Conservation (phyloP, 1,139 yeast genomes). For the Geotrichum histeridarum region DNA sequence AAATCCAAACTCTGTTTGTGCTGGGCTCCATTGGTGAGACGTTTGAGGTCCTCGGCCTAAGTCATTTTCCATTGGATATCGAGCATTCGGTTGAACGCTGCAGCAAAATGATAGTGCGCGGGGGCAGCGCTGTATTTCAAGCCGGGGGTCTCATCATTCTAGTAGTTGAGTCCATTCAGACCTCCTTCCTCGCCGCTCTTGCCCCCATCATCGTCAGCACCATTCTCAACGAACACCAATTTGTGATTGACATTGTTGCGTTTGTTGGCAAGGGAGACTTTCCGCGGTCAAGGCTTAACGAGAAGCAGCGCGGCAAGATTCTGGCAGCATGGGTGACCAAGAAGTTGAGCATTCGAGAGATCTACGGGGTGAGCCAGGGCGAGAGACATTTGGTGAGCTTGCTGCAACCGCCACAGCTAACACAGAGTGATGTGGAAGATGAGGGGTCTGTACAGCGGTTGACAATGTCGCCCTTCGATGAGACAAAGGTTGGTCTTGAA, state of each 20-base stretch:
- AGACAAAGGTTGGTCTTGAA: background rate
- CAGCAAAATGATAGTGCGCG: conserved; percentile 53
- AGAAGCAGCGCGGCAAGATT: conserved; percentile 68
- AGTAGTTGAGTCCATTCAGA: conserved; percentile 56
- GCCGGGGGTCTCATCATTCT: conserved; percentile 77
- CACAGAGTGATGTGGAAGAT: background rate
- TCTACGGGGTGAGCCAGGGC: conserved; percentile 37
- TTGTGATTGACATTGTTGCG: conserved; percentile 77
- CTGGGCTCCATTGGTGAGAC: conserved; percentile 84
- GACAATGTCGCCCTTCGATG: background rate
- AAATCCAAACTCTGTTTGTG: conserved; percentile 76
- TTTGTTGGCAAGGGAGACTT: conserved; percentile 63
- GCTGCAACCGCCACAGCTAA: conserved; percentile 12
- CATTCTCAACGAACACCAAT: conserved; percentile 73
- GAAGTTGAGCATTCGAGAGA: conserved; percentile 36
- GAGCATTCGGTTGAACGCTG: conserved; percentile 68
- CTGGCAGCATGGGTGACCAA: conserved; percentile 51
- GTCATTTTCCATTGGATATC: conserved; percentile 82
- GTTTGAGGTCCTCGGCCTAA: conserved; percentile 84
- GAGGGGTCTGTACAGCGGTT: background rate
- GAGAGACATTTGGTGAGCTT: conserved; percentile 27
- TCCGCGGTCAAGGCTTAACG: conserved; percentile 66
- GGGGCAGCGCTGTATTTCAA: conserved; percentile 66
- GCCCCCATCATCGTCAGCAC: conserved; percentile 80
- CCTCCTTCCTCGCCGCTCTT: conserved; percentile 51